Percentiles rank a stretch among this genome's conserved stretches.
These are phyloP conservation scores for Seiridium cupressi DNA, from an alignment of 2,329 filamentous ascomycete species.

Conservation along the genomic window DNA sequence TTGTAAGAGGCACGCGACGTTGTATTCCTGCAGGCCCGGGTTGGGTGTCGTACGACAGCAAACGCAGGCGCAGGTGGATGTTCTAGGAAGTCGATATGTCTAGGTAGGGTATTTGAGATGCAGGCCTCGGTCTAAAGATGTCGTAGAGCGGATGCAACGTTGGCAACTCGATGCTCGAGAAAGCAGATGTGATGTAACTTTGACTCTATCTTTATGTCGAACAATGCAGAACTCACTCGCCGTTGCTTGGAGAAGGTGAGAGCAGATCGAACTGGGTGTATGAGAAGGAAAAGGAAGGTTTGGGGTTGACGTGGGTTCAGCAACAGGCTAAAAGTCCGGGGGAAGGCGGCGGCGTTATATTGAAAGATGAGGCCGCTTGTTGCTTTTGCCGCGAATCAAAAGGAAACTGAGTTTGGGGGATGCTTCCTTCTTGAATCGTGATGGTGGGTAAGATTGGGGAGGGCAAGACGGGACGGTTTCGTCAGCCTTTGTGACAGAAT, in stretches of 20 bases:
- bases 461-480: neutral
- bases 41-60: neutral
- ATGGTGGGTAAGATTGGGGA: conserved; percentile 5
- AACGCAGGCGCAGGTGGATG: neutral
- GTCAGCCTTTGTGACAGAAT: neutral
- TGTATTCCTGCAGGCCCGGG: too few species aligned
- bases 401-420: conserved; percentile 2
- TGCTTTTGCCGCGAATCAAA: conserved; percentile 6
- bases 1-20: neutral
- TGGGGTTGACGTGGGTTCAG: neutral
- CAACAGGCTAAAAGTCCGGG: neutral
- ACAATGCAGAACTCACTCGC: neutral
- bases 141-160: neutral
- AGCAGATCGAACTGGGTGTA: neutral
- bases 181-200: too few species aligned
- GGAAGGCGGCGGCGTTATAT: neutral
- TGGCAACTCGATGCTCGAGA: neutral
- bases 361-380: neutral
- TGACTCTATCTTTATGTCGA: neutral
- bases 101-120: neutral
- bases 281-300: neutral
- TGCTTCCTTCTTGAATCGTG: neutral
- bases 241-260: neutral
- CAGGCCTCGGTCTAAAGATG: neutral
- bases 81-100: neutral